Base-by-base conservation (phyloP, 1,284 basidiomycete species). In the Sanghuangporus sanghuang region DNA sequence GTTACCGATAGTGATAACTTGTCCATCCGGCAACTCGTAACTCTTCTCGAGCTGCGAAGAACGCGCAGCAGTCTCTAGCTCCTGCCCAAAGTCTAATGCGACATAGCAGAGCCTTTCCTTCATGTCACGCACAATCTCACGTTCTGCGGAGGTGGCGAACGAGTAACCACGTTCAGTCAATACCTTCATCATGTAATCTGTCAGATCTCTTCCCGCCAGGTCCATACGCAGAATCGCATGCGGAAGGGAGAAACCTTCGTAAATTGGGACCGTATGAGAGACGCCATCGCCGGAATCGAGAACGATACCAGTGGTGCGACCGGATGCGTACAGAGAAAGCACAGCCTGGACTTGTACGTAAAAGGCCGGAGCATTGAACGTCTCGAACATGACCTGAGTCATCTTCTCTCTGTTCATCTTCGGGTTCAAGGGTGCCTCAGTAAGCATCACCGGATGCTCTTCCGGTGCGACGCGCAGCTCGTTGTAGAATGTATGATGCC, bases 71-170 rank as follows among this genome's bases (percentile, higher is more conserved):
- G 92, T 95, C 81, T 94, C 91, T 71, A 97, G 84, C 81, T 97
- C 95, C 80, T 97, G 92, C 79, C 96, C 94, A 74, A 96, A 97
- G 82, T 97, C 95, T 70, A 96, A 87, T 46, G 95, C 95, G 72
- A 97, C 94, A 78, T 97, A 97, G 82, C 95, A 96, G 58, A 97
- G 87, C 83, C 96, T 96, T 85, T 97, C 95, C 85, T 97, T 97
- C 85, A 97, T 96, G 78, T 97, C 95, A 73, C 95, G 87, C 73
- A 97, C 95, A 67, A 97, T 95, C 87, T 96, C 95, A 74, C 91
- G 88, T 82, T 96, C 94, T 66, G 94, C 93, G 21, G 92, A 91
- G 70, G 91, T 97, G 73, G 92, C 95, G 88, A 97, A 96, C 64
- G 88, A 85, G 81, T 98, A 96, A 39, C 95, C 95, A 72, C 95